These are phyloP conservation scores for Trypanosoma mega DNA, from an alignment of 208 protist species.

Conservation along the genomic window DNA sequence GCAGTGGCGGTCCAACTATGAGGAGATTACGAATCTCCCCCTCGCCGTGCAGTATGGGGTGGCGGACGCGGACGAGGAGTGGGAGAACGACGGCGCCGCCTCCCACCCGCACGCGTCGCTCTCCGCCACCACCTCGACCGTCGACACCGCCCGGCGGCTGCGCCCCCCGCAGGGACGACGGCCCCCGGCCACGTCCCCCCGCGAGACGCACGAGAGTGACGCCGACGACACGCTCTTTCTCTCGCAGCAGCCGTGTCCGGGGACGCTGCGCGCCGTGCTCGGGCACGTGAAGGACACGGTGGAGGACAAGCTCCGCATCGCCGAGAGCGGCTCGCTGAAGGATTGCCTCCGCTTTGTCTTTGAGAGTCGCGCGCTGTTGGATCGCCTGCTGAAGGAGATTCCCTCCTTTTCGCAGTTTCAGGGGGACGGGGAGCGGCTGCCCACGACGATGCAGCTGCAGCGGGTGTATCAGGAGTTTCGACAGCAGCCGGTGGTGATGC, in stretches of 20 bases:
- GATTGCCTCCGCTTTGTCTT: conserved; percentile 79
- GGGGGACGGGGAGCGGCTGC: conserved; percentile 27
- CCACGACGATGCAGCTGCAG: conserved; percentile 35
- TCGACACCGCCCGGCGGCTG: too few relatives aligned
- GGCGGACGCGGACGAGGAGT: conserved; percentile 14
- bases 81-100: too few relatives aligned
- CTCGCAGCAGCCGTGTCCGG: conserved; percentile 71
- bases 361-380: conserved; percentile 74
- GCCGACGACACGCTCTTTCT: conserved; percentile 59
- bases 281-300: conserved; percentile 62
- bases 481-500: conserved; percentile 61
- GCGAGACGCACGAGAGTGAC: not conserved
- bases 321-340: conserved; percentile 66
- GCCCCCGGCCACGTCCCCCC: too few relatives aligned
- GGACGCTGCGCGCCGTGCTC: conserved; percentile 78
- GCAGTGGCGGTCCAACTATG: conserved; percentile 82
- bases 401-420: conserved; percentile 64
- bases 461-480: conserved; percentile 74
- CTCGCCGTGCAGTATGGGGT: conserved; percentile 76
- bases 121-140: too few relatives aligned
- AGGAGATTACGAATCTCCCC: conserved; percentile 41
- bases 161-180: too few relatives aligned
- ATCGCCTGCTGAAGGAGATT: conserved; percentile 84
- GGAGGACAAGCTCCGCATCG: conserved; percentile 62
- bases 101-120: too few relatives aligned